Percentiles rank a stretch among this genome's conserved stretches.
These are phyloP conservation scores for Pecoramyces ruminantium DNA, from an alignment of 192 early-diverging fungal species.

Conservation along the genomic window DNA sequence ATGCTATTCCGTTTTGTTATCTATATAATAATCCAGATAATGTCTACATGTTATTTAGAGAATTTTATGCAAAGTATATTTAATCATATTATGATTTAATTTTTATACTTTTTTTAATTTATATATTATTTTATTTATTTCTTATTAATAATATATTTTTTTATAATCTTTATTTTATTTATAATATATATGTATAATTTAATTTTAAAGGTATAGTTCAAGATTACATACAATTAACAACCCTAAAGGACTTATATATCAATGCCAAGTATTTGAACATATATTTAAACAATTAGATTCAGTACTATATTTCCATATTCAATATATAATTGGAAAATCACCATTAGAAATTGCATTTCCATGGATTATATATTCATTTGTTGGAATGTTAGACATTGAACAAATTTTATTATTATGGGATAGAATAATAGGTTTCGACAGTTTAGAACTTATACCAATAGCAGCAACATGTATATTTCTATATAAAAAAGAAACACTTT, in stretches of 20 bases:
- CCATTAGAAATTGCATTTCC: constrained; percentile 21
- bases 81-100: too few species aligned
- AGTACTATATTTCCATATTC: constrained; percentile 18
- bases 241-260: constrained; percentile 7
- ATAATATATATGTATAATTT: too few species aligned
- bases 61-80: constrained; percentile 32
- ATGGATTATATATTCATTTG: constrained; percentile 35
- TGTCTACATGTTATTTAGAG: constrained; percentile 29
- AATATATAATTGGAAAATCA: constrained; percentile 6
- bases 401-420: constrained; percentile 39
- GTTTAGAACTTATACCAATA: constrained; percentile 11
- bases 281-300: constrained; percentile 25
- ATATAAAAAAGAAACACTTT: constrained; percentile 14
- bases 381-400: constrained; percentile 30
- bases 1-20: constrained; percentile 34
- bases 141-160: too few species aligned
- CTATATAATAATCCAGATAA: constrained; percentile 16
- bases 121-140: too few species aligned
- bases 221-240: constrained; percentile 22
- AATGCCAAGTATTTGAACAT: constrained; percentile 20
- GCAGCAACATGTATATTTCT: constrained; percentile 19
- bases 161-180: too few species aligned
- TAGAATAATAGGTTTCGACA: constrained; percentile 27
- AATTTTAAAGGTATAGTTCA: constrained; percentile 21
- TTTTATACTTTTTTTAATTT: too few species aligned